Base-by-base conservation (phyloP, 192 early-diverging fungal species). In the Rhizophagus clarus region DNA sequence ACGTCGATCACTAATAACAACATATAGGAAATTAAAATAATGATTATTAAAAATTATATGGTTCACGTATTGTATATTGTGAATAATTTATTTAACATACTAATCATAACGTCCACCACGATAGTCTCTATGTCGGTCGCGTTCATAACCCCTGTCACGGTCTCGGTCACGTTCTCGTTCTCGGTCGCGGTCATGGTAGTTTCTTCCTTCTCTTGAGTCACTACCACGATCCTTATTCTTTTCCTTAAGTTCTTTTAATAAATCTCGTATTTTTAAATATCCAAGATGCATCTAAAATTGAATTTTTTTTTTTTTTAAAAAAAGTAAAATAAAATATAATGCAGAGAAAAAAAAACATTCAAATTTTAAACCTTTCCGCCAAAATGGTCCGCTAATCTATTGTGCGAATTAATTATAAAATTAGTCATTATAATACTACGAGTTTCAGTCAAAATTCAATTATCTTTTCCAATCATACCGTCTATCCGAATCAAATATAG, bases 401-500 rank as follows among this genome's bases (percentile, higher is more conserved):
- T 7, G 5, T 37, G 31, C 31, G 5, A 28, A 34, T 32, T 60
- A 32, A 34, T 51, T 22, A 56, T 32, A 61, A 1, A 40, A 34
- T 69, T 34, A 34, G 20, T 37, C 20, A 37, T 69, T 69, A 29
- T 34, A 34, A 22, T 69, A 74, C 24, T 17, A 37, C 11, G 14
- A 75, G 10, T 31, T 2, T 32, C 15, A 9, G 34, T 12, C 7
- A 40, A 56, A 56, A 37, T 42, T 34, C 22, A 42, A 42, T n/a
- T 3, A 71, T 31, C 17, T 62, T 51, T 22, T 56, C 49, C 20
- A 15, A 15, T 67, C 61, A 78, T 71, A 80, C 71, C 88, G 80
- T 51, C 88, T 69, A 81, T 90, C 88, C 40, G 82, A 85, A 62
- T 90, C 89, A 73, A 83, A 88, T 11, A 86, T 82, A 5, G 86